Conservation (phyloP, 2,329 filamentous ascomycete species). For the Alternaria solani region DNA sequence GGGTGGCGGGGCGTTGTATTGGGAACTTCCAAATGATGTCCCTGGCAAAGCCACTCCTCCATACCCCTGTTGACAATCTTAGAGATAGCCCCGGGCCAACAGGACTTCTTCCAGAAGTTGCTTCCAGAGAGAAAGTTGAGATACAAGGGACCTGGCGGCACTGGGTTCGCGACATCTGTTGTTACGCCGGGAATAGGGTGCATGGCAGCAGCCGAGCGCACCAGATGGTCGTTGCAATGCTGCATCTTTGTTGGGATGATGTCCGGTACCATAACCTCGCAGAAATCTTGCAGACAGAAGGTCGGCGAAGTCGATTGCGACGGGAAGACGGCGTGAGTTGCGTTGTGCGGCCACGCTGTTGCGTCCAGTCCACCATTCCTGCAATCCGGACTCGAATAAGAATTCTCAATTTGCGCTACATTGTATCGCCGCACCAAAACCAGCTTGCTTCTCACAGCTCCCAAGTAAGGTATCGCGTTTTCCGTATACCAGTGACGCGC, state of each 20-base stretch:
- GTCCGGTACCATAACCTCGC: slow-evolving; percentile 78
- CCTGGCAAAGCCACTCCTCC: slow-evolving; percentile 65
- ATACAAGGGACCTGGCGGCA: slow-evolving; percentile 71
- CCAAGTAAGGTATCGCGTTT: slow-evolving; percentile 75
- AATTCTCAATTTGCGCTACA: slow-evolving; percentile 48
- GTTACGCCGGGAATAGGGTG: slow-evolving; percentile 52
- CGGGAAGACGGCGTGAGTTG: slow-evolving; percentile 76
- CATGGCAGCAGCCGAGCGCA: slow-evolving; percentile 63
- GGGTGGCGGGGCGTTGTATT: slow-evolving; percentile 12
- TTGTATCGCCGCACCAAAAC: slow-evolving; percentile 84
- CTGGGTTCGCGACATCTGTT: slow-evolving; percentile 50
- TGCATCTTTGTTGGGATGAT: slow-evolving; percentile 84
- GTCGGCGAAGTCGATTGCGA: slow-evolving; percentile 43
- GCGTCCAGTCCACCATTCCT: slow-evolving; percentile 61
- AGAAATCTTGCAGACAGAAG: slow-evolving; percentile 92
- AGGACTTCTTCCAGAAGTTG: slow-evolving; percentile 91
- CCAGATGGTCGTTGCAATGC: slow-evolving; percentile 76
- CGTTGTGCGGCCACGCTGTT: slow-evolving; percentile 85
- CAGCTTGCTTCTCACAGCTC: slow-evolving; percentile 81
- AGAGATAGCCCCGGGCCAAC: slow-evolving; percentile 94
- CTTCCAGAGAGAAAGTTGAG: slow-evolving; percentile 91
- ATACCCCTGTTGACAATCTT: slow-evolving; percentile 83
- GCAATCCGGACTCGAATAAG: background rate
- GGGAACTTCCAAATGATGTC: slow-evolving; percentile 54
- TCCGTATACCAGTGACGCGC: slow-evolving; percentile 77